phyloP scores from a whole-genome alignment of 2,329 filamentous ascomycete genomes.

The Ophiocordyceps sinensis region DNA sequence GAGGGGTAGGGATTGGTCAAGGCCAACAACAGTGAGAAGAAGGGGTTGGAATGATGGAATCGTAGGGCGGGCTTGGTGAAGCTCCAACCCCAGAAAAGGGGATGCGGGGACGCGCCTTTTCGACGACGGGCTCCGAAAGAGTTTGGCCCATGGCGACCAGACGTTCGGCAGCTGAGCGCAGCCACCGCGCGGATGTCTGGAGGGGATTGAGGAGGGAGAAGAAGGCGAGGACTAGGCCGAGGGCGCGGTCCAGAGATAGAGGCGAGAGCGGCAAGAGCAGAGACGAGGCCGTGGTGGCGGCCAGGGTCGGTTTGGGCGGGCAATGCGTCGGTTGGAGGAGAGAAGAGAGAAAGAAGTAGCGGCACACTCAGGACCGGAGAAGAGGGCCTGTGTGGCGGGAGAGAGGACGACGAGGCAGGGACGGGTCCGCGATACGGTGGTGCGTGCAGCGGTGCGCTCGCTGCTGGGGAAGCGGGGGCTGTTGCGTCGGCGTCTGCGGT shows the following conservation, averaged over 20 bases:
- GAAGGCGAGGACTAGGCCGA: not conserved
- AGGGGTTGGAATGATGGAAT: not conserved
- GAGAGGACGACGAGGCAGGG: not conserved
- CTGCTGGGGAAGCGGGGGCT: not conserved
- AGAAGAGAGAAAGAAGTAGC: not conserved
- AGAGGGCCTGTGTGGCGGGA: not conserved
- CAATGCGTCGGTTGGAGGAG: slow-evolving; percentile 1
- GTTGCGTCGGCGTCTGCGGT: not conserved
- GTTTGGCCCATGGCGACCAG: slow-evolving; percentile 78
- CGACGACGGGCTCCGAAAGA: slow-evolving; percentile 94
- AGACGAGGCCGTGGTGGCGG: not conserved
- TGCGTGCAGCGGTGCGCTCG: not conserved
- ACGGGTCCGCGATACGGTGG: not conserved
- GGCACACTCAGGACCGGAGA: not conserved
- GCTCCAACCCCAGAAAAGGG: not conserved
- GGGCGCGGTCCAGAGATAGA: not conserved
- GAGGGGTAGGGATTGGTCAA: too few species aligned
- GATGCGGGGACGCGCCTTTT: slow-evolving; percentile 56
- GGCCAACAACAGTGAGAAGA: not conserved
- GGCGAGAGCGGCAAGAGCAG: not conserved
- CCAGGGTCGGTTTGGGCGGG: not conserved
- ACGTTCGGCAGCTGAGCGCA: slow-evolving; percentile 10
- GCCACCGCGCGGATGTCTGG: slow-evolving; percentile 11
- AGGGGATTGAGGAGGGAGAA: slow-evolving; percentile 2
- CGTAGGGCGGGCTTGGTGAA: not conserved